These are phyloP conservation scores for Saturnispora halmiae DNA, from an alignment of 805 yeast genomes.

Conservation along the genomic window DNA sequence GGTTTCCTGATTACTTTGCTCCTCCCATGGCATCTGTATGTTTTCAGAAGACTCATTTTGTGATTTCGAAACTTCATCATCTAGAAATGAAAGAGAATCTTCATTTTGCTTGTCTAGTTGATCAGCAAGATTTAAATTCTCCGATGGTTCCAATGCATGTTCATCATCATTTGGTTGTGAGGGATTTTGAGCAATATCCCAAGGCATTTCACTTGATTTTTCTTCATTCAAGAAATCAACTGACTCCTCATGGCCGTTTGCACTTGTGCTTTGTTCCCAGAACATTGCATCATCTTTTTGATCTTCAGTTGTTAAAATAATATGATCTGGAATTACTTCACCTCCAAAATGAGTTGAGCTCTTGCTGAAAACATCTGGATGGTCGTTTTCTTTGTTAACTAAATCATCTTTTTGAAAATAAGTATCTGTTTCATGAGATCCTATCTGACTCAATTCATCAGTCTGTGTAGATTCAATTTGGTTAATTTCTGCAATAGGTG, in stretches of 20 bases:
- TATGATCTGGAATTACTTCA: not conserved
- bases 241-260: not conserved
- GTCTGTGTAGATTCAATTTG: too few species aligned
- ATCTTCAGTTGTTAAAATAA: not conserved
- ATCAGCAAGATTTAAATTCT: too few species aligned
- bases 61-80: too few species aligned
- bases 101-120: too few species aligned
- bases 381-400: too few species aligned
- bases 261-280: constrained; percentile 7
- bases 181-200: constrained; percentile 6
- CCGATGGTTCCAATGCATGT: not conserved
- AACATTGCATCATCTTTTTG: constrained; percentile 7
- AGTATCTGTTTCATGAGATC: too few species aligned
- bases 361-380: too few species aligned
- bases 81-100: too few species aligned
- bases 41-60: too few species aligned
- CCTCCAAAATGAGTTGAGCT: not conserved
- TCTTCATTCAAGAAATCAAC: not conserved
- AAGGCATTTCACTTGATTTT: constrained; percentile 5
- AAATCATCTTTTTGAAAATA: too few species aligned
- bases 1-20: not conserved
- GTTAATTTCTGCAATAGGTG: too few species aligned
- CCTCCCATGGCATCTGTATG: not conserved
- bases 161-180: not conserved
- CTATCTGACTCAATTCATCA: too few species aligned